Base-by-base conservation (phyloP, 345 rosid genomes). In the Limnanthes douglasii region DNA sequence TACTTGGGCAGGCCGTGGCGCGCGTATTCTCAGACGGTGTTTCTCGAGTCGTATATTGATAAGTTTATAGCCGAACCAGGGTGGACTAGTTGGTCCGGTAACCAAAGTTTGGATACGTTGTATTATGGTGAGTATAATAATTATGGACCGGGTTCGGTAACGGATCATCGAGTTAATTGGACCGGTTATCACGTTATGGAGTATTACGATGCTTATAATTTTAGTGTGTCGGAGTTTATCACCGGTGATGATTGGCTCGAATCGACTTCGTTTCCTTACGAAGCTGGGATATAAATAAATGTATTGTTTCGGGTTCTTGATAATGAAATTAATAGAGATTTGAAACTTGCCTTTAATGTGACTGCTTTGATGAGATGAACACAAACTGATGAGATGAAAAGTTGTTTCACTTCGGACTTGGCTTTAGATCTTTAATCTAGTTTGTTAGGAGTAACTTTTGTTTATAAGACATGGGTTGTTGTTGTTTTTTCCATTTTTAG, bases 1-100 rank as follows among this genome's bases (percentile, higher is more conserved):
- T 86, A 68, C 43, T 50, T 86, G 1, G 97, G 97, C 1, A 65
- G 97, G 44, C 97, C 94, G 1, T 86, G 88, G 96, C 60, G 39
- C 60, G 34, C 5, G 8, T 77, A 53, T 28, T 75, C 96, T 0
- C 70, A 63, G 19, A 58, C 93, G 1, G 94, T 78, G 10, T 4
- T 51, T 10, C 53, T 86, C 13, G 82, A 68, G 41, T 78, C 94
- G 5, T 82, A 59, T 46, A 57, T 86, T 8, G 85, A 75, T 45
- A 66, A 50, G 29, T 78, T 75, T 46, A 72, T 86, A 6, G 56
- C 67, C 17, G 73, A 74, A 3, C 43, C 41, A 0, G 94, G 97
- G 5, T 86, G 94, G 97, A 64, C 42, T 0, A 20, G 43, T 21
- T 81, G 93, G 94, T 40, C 62, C 0, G 68, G 65, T 8, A 57